Evolutionary conservation across 495 filamentous ascomycete genomes (phyloP), one percentile per base, ranked within the genome.

Genomic region (Hamigera avellanea): DNA sequence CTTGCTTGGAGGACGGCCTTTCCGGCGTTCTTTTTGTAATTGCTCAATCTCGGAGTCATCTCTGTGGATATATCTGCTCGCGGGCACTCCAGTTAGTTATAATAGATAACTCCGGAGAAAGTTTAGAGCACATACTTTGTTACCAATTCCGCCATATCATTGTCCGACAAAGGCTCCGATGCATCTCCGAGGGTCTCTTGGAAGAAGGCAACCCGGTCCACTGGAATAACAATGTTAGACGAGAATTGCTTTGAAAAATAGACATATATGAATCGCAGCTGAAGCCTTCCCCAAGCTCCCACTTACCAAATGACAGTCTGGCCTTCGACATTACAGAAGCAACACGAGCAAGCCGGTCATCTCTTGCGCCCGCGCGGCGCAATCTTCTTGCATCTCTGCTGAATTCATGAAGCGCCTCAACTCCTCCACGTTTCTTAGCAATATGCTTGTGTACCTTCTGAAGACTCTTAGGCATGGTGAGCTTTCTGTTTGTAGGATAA

Each of bases 371-470:
- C 12, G 86, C 87, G 21, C 75, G 68, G 49, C 83, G 81, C 38
- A 95, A 58, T 30, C 78, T 72, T 45, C 77, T 76, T 7, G 76
- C 76, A 59, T 93, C 82, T 41, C 86, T 70, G 49, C 83, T 91
- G 54, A 83, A 82, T 49, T 85, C 78, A 52, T 95, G 86, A 10
- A 95, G 66, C 10, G 77, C 68, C 15, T 73, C 72, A 33, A 80
- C 66, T 12, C 66, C 66, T 12, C 73, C 75, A 33, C 74, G 73
- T 59, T 82, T 82, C 64, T 88, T 88, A 14, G 74, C 55, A 33
- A 93, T 83, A 40, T 84, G 75, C 63, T 93, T 95, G 38, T 83
- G 78, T 26, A 87, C 78, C 48, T 87, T 93, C 33, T 73, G 57
- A 10, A 93, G 53, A 41, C 73, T 73, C 45, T 79, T 83, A 10